Evolutionary conservation across 2,329 filamentous ascomycete species (phyloP).

Genomic region (Atkinsonella hypoxylon): DNA sequence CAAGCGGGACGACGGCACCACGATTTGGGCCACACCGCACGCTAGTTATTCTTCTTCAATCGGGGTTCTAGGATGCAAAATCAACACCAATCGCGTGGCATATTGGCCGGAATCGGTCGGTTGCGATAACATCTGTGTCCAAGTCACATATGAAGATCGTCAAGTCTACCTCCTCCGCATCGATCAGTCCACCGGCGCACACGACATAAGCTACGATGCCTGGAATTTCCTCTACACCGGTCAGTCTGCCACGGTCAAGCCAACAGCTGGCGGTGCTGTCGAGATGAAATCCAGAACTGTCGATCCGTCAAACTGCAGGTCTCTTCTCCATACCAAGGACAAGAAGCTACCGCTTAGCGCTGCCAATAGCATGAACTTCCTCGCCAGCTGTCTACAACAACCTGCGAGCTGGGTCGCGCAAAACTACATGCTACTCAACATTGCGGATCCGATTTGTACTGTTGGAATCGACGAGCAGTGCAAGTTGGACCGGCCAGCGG

Average conservation of each 20-base stretch:
- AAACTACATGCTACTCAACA: slow-evolving; percentile 39
- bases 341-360: slow-evolving; percentile 31
- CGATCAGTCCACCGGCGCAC: slow-evolving; percentile 43
- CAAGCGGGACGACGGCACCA: slow-evolving; percentile 5
- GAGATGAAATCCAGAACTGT: slow-evolving; percentile 35
- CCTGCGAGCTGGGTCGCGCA: slow-evolving; percentile 33
- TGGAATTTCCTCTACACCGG: slow-evolving; percentile 48
- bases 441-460: slow-evolving; percentile 35
- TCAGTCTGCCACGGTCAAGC: slow-evolving; percentile 31
- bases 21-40: slow-evolving; percentile 37
- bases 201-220: slow-evolving; percentile 49
- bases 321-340: slow-evolving; percentile 32
- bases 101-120: slow-evolving; percentile 46
- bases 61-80: slow-evolving; percentile 49
- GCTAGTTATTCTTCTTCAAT: slow-evolving; percentile 45
- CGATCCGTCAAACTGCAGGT: slow-evolving; percentile 31
- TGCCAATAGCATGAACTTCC: slow-evolving; percentile 40
- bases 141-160: slow-evolving; percentile 35
- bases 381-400: slow-evolving; percentile 31
- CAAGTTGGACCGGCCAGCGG: slow-evolving; percentile 27
- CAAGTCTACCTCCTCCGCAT: slow-evolving; percentile 46
- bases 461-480: slow-evolving; percentile 35
- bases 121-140: slow-evolving; percentile 45
- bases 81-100: slow-evolving; percentile 47
- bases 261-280: slow-evolving; percentile 34